These are phyloP conservation scores for Alternaria tenuissima DNA, from an alignment of 2,329 filamentous ascomycete species.

Conservation along the genomic window DNA sequence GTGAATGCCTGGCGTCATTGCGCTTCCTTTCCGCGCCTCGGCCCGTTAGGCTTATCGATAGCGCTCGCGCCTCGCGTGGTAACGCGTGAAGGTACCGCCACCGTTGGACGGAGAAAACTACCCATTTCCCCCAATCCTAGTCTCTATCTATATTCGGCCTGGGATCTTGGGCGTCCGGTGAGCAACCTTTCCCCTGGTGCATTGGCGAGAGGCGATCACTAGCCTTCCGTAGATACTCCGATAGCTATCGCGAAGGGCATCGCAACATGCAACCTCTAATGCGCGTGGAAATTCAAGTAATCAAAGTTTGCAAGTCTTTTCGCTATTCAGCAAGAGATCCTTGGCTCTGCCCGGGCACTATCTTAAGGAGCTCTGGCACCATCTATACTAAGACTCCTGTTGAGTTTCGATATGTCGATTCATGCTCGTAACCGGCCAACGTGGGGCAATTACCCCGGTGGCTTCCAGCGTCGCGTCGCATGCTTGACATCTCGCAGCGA, in stretches of 20 bases:
- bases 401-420: constrained; percentile 24
- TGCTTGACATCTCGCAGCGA: constrained; percentile 20
- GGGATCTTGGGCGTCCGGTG: neutral
- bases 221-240: neutral
- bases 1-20: constrained; percentile 20
- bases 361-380: neutral
- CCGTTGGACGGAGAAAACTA: neutral
- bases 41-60: constrained; percentile 21
- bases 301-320: neutral
- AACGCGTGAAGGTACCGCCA: constrained; percentile 1
- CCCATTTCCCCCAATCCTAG: neutral
- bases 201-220: neutral
- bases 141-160: constrained; percentile 7
- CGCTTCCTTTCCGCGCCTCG: constrained; percentile 3
- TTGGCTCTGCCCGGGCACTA: neutral
- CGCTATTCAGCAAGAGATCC: neutral
- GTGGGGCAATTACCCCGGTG: constrained; percentile 19
- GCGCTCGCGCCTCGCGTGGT: constrained; percentile 9
- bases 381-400: neutral
- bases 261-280: neutral
- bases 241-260: neutral
- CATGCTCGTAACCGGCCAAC: constrained; percentile 24
- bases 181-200: neutral
- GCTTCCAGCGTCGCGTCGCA: constrained; percentile 15
- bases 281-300: neutral